phyloP scores from a whole-genome alignment of 2,329 filamentous ascomycete genomes.

The Colletotrichum salicis region DNA sequence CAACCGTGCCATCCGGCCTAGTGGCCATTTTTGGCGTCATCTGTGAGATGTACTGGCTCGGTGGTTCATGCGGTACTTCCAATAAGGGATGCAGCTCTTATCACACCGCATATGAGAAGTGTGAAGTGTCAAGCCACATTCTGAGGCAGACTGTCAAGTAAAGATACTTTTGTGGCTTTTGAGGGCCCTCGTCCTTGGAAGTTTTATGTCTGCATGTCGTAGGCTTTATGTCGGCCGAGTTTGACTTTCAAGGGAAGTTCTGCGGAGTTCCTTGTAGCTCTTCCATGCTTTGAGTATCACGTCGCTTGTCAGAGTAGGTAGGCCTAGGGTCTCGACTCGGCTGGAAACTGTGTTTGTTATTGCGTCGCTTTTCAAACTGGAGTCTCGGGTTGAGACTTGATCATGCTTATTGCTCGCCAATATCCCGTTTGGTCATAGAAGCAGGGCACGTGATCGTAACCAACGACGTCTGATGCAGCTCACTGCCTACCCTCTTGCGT shows the following conservation, averaged over 20 bases:
- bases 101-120: not conserved
- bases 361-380: not conserved
- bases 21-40: constrained; percentile 14
- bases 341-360: not conserved
- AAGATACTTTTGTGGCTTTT: constrained; percentile 10
- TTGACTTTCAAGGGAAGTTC: not conserved
- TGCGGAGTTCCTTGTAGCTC: not conserved
- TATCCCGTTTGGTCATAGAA: not conserved
- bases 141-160: not conserved
- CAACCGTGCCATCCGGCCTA: constrained; percentile 15
- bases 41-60: constrained; percentile 1
- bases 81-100: constrained; percentile 19
- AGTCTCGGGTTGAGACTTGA: not conserved
- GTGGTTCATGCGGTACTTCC: constrained; percentile 3
- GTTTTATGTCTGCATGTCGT: not conserved
- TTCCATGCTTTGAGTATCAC: not conserved
- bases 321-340: too few species aligned
- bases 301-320: not conserved
- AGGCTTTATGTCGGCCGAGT: not conserved
- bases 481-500: not conserved
- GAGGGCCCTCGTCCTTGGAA: not conserved
- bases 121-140: constrained; percentile 5
- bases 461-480: not conserved
- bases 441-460: not conserved
- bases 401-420: not conserved